phyloP scores from a whole-genome alignment of 2,329 filamentous ascomycete species.

The Diplodia scrobiculata region DNA sequence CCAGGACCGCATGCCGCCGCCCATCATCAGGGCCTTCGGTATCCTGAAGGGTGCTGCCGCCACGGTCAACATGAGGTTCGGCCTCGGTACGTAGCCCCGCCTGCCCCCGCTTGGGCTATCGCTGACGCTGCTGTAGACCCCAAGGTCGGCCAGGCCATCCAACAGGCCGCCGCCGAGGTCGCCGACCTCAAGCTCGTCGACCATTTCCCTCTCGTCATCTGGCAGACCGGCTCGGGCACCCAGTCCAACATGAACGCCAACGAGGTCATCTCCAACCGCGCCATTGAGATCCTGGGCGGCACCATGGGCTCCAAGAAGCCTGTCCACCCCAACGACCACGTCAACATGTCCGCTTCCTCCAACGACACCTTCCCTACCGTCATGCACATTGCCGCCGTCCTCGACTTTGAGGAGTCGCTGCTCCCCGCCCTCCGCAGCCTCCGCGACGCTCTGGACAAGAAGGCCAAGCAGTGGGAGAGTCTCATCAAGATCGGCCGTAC shows the following conservation, averaged over 20 bases:
- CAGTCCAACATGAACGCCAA: slow-evolving; percentile 99
- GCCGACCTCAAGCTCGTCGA: slow-evolving; percentile 90
- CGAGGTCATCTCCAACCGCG: slow-evolving; percentile 98
- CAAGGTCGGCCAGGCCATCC: slow-evolving; percentile 86
- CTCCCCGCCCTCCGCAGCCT: slow-evolving; percentile 81
- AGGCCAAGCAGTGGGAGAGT: slow-evolving; percentile 84
- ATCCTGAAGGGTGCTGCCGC: slow-evolving; percentile 97
- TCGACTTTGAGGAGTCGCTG: slow-evolving; percentile 85
- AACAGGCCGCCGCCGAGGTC: slow-evolving; percentile 89
- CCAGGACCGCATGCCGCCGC: slow-evolving; percentile 95
- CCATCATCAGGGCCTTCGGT: slow-evolving; percentile 89
- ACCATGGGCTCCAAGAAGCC: slow-evolving; percentile 96
- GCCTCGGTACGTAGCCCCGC: slow-evolving; percentile 64
- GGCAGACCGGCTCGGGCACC: slow-evolving; percentile 98
- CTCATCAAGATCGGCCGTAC: slow-evolving; percentile 99
- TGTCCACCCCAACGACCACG: slow-evolving; percentile 98
- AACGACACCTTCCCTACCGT: slow-evolving; percentile 99
- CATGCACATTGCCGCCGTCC: slow-evolving; percentile 97
- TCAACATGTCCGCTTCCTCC: slow-evolving; percentile 98
- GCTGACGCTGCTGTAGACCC: slow-evolving; percentile 61
- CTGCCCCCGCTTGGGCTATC: slow-evolving; percentile 1
- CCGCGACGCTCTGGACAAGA: slow-evolving; percentile 79
- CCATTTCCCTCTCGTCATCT: slow-evolving; percentile 97
- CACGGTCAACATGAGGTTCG: slow-evolving; percentile 91
- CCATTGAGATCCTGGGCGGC: slow-evolving; percentile 95